phyloP scores from a whole-genome alignment of 2,329 filamentous ascomycete species.

The Colletotrichum australisinense region DNA sequence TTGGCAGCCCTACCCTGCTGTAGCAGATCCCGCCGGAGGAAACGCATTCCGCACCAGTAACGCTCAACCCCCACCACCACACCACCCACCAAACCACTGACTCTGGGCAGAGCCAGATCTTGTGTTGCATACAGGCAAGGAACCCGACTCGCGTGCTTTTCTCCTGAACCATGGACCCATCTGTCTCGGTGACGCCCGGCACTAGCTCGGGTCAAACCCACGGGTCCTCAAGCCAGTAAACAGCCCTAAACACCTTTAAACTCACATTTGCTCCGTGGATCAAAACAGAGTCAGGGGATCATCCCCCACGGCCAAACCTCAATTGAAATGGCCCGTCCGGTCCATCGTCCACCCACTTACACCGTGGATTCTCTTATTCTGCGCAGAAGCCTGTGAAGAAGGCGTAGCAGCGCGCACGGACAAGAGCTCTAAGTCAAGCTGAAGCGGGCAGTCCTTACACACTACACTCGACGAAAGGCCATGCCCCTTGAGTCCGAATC shows the following conservation, averaged over 20 bases:
- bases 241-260: slow-evolving; percentile 1
- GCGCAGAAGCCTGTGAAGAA: not conserved
- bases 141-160: slow-evolving; percentile 11
- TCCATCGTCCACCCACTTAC: not conserved
- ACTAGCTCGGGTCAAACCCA: not conserved
- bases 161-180: not conserved
- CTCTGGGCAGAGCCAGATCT: slow-evolving; percentile 1
- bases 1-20: slow-evolving; percentile 28
- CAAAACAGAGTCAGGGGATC: not conserved
- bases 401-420: not conserved
- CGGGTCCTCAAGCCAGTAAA: not conserved
- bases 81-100: not conserved
- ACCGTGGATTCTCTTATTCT: not conserved
- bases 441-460: not conserved
- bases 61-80: not conserved
- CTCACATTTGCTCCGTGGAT: not conserved
- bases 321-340: not conserved
- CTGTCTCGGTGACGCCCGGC: slow-evolving; percentile 10
- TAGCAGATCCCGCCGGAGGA: slow-evolving; percentile 29
- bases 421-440: not conserved
- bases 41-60: slow-evolving; percentile 16
- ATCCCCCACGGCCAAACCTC: not conserved
- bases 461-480: not conserved
- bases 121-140: slow-evolving; percentile 13
- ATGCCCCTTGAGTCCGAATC: not conserved